Base-by-base conservation (phyloP, 768 basidiomycete genomes). In the Tylopilus cervinicoccineus region DNA sequence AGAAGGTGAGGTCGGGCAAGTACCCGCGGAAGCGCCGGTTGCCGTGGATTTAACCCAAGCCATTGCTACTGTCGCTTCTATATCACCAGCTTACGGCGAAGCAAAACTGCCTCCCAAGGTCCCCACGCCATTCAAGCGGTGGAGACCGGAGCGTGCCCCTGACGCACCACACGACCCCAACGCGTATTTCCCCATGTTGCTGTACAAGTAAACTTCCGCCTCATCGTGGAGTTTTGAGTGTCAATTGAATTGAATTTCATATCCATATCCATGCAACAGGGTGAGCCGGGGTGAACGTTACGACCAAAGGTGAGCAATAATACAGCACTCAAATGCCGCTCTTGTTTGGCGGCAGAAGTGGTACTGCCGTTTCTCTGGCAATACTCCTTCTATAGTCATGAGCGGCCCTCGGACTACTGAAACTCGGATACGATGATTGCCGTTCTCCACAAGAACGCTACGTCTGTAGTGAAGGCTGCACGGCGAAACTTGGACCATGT, bases 151-250 rank as follows among this genome's bases (percentile, higher is more conserved):
- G 62, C 69, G 75, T 36, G 80, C 86, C 2, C 80, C 80, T 3
- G 80, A 87, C 58, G 82, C 89, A n/a, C 93, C 93, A 17, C 91
- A 93, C 61, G 83, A 84, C 50, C 82, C 84, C 37, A 66, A 84
- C 60, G 73, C 85, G 3, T 93, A 93, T 69, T 95, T 90, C 70
- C 88, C 89, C 11, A 89, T 92, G 88, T 60, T 72, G 37, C 62
- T 90, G 50, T 83, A 83, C 73, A 77, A 72, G 63, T 78, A 52
- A 52, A 50, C 26, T 28, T 16, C 2, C n/a, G 28, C 17, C 19
- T 38, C 32, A 17, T 36, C 33, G 20, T 43, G 45, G 45, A 42
- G 16, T 33, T 47, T 26, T 41, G 13, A 43, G 37, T 26, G 31
- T 45, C 13, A 43, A 51, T 67, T 59, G 13, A 59, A 39, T 67